Evolutionary conservation across 306 rosid genomes (phyloP).

Genomic region (Morella rubra): DNA sequence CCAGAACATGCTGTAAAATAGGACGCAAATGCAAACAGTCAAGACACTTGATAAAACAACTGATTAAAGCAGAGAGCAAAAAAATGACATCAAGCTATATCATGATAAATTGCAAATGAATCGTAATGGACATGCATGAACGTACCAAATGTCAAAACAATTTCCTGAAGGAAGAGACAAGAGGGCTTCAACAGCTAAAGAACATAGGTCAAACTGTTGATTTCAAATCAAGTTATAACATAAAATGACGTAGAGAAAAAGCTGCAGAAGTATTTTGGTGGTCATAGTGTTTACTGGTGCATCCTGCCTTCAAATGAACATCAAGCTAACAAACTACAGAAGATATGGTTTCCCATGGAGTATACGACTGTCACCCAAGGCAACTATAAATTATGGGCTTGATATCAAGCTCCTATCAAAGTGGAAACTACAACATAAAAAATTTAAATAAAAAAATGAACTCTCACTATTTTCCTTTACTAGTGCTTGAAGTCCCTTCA

Average conservation of each 20-base stretch:
- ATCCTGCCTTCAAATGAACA: background rate
- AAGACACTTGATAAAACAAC: background rate
- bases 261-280: background rate
- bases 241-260: background rate
- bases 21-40: background rate
- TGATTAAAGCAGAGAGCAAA: background rate
- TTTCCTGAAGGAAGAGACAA: background rate
- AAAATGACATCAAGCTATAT: constrained; percentile 1
- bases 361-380: background rate
- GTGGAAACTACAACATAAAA: background rate
- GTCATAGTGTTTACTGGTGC: background rate
- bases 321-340: background rate
- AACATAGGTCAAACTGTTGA: too few relatives aligned
- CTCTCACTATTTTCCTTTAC: background rate
- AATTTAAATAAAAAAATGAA: background rate
- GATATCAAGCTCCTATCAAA: background rate
- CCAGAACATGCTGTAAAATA: constrained; percentile 67
- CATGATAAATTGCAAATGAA: background rate
- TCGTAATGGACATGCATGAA: background rate
- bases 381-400: background rate
- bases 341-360: background rate
- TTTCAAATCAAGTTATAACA: too few relatives aligned
- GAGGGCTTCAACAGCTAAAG: too few relatives aligned
- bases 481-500: background rate
- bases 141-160: background rate